These are phyloP conservation scores for Corynascus novoguineensis DNA, from an alignment of 495 filamentous ascomycete species.

Conservation along the genomic window DNA sequence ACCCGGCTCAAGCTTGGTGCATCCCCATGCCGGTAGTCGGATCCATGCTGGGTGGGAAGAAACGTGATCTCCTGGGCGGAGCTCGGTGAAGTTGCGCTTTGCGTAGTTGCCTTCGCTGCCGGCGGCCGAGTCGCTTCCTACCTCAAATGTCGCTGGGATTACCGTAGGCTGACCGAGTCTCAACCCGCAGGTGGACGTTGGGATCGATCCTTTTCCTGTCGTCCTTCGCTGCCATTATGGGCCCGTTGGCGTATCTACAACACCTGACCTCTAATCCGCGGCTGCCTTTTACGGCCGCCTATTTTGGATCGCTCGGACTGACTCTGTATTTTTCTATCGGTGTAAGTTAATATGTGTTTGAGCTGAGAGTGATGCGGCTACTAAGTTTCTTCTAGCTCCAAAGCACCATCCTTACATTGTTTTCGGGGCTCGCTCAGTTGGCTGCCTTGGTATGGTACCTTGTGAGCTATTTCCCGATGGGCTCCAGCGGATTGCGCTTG, in stretches of 20 bases:
- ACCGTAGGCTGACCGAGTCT: constrained; percentile 9
- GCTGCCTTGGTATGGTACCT: constrained; percentile 86
- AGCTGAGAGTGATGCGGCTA: neutral
- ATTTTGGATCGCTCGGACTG: constrained; percentile 89
- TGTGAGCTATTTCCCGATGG: constrained; percentile 98
- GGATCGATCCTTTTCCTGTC: constrained; percentile 84
- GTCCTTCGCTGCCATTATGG: constrained; percentile 93
- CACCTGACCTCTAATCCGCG: constrained; percentile 82
- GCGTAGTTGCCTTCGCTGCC: neutral
- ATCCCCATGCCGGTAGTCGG: neutral
- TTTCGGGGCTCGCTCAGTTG: constrained; percentile 78
- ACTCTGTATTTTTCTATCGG: constrained; percentile 88
- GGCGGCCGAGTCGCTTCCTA: neutral
- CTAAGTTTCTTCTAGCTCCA: constrained; percentile 56
- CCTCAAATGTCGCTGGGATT: neutral
- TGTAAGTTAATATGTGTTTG: constrained; percentile 53
- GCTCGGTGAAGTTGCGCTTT: neutral
- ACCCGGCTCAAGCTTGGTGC: neutral
- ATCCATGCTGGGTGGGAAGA: neutral
- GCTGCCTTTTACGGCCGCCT: constrained; percentile 90
- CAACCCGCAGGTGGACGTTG: constrained; percentile 73
- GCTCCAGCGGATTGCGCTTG: constrained; percentile 78
- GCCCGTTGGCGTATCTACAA: constrained; percentile 70
- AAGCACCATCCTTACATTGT: constrained; percentile 71
- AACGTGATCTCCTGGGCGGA: neutral